Percentiles rank a stretch among this genome's conserved stretches.
phyloP scores from a whole-genome alignment of 192 early-diverging fungal species.

The Linnemannia hyalina region DNA sequence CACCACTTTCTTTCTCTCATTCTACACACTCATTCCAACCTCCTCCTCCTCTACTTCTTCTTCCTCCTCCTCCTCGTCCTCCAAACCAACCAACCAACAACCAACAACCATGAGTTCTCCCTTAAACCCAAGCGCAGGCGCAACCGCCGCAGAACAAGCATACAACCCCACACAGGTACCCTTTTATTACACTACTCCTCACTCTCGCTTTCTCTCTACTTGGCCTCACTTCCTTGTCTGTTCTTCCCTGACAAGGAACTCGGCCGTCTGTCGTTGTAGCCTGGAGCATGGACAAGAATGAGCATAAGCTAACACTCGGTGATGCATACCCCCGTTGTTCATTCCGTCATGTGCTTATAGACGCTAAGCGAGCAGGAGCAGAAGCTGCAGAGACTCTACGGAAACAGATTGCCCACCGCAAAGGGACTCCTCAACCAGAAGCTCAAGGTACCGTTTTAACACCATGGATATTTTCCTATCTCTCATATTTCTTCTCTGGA shows the following conservation, averaged over 20 bases:
- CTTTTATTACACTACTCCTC: not conserved
- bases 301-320: no score
- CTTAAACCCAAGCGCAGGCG: slow-evolving; percentile 32
- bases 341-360: slow-evolving; percentile 50
- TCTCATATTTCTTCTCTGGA: not conserved
- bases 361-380: slow-evolving; percentile 81
- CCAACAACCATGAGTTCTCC: slow-evolving; percentile 35
- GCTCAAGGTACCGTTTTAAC: slow-evolving; percentile 71
- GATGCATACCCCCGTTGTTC: no score
- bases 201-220: not conserved
- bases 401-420: slow-evolving; percentile 75
- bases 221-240: not conserved
- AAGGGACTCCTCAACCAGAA: slow-evolving; percentile 83
- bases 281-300: not conserved
- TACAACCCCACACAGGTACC: slow-evolving; percentile 36
- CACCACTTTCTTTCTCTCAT: not conserved
- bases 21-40: not conserved
- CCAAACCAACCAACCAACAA: no score
- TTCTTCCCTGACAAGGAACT: not conserved
- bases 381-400: slow-evolving; percentile 84
- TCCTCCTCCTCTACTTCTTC: no score
- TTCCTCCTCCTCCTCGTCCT: no score
- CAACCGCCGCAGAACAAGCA: slow-evolving; percentile 35
- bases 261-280: no score
- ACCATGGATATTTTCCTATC: not conserved